Evolutionary conservation across 176 grass and related monocot genomes (phyloP).

Genomic region (Chrysopogon serrulatus): DNA sequence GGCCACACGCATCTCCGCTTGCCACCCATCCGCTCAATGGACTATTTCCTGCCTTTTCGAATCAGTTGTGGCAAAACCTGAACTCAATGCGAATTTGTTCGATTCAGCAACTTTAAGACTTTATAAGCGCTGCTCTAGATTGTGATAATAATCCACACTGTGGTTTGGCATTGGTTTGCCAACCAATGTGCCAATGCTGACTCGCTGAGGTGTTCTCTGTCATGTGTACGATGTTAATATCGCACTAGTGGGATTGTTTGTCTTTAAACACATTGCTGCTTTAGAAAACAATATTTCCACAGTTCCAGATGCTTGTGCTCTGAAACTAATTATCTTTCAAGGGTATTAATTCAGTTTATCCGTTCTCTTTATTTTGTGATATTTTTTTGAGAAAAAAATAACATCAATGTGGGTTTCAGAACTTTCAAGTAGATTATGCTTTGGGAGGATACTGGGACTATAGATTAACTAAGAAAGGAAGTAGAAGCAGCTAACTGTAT

Average conservation of each 20-base stretch:
- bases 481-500: not conserved
- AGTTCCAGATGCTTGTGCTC: not conserved
- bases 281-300: not conserved
- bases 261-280: not conserved
- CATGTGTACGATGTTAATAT: not conserved
- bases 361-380: not conserved
- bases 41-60: not conserved
- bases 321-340: not conserved
- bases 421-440: not conserved
- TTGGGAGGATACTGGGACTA: not conserved
- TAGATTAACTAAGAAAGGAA: not conserved
- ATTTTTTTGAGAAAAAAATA: not conserved
- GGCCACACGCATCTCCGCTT: not conserved
- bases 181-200: not conserved
- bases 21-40: too few species aligned
- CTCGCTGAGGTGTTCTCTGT: not conserved
- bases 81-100: not conserved
- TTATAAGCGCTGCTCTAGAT: not conserved
- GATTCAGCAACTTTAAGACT: not conserved
- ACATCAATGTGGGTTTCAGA: not conserved
- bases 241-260: too few species aligned
- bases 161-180: not conserved
- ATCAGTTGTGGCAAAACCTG: not conserved
- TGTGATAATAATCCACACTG: not conserved
- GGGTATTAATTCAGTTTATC: not conserved